These are phyloP conservation scores for Flueggea neowawraea DNA, from an alignment of 441 rosid genomes.

Conservation along the genomic window DNA sequence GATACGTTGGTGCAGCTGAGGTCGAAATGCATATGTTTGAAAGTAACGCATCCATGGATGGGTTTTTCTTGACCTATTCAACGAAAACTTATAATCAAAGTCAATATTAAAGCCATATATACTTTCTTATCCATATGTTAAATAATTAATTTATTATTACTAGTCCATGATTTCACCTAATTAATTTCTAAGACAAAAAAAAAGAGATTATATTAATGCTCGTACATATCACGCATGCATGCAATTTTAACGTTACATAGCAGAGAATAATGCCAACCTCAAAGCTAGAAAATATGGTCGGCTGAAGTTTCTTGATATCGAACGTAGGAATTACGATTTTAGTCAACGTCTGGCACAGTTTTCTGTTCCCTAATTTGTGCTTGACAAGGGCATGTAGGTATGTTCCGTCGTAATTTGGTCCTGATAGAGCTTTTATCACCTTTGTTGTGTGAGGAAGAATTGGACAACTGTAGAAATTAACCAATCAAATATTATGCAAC, in stretches of 20 bases:
- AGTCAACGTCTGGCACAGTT: slow-evolving; percentile 44
- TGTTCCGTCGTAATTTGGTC: slow-evolving; percentile 58
- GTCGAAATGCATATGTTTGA: slow-evolving; percentile 60
- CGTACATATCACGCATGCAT: too few species aligned
- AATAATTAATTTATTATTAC: too few species aligned
- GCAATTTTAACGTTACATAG: too few species aligned
- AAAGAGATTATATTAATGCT: too few species aligned
- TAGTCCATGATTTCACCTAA: too few species aligned
- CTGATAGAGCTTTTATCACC: slow-evolving; percentile 36
- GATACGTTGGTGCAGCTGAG: slow-evolving; percentile 68
- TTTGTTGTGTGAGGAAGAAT: slow-evolving; percentile 23
- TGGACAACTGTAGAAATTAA: slow-evolving; percentile 12
- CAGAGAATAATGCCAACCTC: slow-evolving; percentile 28
- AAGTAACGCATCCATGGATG: slow-evolving; percentile 33
- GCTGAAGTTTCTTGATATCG: slow-evolving; percentile 60
- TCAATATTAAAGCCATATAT: too few species aligned
- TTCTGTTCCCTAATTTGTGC: slow-evolving; percentile 33
- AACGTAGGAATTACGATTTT: slow-evolving; percentile 64
- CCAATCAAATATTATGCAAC: too few species aligned
- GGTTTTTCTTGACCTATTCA: slow-evolving; percentile 24
- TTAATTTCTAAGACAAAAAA: too few species aligned
- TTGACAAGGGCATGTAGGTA: slow-evolving; percentile 36
- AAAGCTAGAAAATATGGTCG: slow-evolving; percentile 52
- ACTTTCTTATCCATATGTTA: too few species aligned
- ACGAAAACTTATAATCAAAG: neutral